Conservation (phyloP, 495 filamentous ascomycete species). For the Penicillium lagena region DNA sequence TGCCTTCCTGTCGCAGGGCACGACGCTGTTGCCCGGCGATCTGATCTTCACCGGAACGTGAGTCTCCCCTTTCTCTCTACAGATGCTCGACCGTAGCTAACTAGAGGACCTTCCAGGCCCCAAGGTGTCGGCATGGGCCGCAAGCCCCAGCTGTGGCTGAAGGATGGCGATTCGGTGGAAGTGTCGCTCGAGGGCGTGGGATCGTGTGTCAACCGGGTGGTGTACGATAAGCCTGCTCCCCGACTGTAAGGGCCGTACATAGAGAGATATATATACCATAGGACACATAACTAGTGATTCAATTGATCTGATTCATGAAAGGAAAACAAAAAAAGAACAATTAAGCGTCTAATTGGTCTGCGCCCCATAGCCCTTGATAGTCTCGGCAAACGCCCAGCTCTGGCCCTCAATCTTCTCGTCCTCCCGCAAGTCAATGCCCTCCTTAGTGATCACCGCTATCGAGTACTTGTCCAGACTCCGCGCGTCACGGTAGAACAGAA, state of each 20-base stretch:
- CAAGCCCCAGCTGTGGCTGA: conserved; percentile 68
- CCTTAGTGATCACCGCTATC: conserved; percentile 80
- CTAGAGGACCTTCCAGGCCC: conserved; percentile 36
- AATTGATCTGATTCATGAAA: background rate
- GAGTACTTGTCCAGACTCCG: conserved; percentile 87
- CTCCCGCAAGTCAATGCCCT: conserved; percentile 72
- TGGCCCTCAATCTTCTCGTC: conserved; percentile 71
- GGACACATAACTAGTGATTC: too few relatives aligned
- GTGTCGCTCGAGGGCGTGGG: conserved; percentile 69
- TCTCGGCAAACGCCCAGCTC: conserved; percentile 96
- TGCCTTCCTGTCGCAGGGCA: conserved; percentile 68
- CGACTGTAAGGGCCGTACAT: conserved; percentile 35
- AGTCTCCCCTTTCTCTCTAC: conserved; percentile 23
- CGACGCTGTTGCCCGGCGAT: conserved; percentile 72
- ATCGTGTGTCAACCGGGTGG: conserved; percentile 64
- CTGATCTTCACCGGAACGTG: conserved; percentile 82
- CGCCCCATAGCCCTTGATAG: conserved; percentile 71
- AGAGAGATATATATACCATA: too few relatives aligned
- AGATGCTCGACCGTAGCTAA: conserved; percentile 1
- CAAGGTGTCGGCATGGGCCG: conserved; percentile 75
- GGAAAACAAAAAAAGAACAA: conserved; percentile 4
- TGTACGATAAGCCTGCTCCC: conserved; percentile 49
- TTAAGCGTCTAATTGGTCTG: conserved; percentile 45
- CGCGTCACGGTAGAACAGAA: conserved; percentile 94
- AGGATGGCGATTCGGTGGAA: conserved; percentile 74